Percentiles rank a stretch among this genome's conserved stretches.
Evolutionary conservation across 192 early-diverging fungal genomes (phyloP).

Genomic region (Allomyces macrogynus): DNA sequence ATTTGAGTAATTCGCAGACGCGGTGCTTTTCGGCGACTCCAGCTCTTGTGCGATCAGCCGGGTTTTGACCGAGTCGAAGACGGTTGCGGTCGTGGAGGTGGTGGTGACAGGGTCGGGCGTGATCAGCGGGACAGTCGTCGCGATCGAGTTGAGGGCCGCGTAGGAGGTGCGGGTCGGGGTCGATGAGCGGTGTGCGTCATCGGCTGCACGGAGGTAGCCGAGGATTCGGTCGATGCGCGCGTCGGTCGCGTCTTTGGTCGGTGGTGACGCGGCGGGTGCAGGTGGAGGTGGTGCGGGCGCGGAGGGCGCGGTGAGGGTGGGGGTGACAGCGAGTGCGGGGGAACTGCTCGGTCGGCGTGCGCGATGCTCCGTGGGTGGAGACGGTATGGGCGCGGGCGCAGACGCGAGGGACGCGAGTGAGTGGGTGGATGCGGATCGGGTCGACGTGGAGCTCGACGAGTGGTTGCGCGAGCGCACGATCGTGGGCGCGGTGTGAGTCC

Average conservation of each 20-base stretch:
- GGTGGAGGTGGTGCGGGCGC: background rate
- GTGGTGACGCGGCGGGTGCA: background rate
- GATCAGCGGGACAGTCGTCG: background rate
- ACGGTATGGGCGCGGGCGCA: background rate
- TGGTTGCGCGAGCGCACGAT: too few species aligned
- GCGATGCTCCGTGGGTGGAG: background rate
- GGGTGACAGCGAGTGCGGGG: too few species aligned
- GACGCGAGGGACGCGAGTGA: background rate
- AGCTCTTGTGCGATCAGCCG: background rate
- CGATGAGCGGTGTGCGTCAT: background rate
- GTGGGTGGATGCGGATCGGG: too few species aligned
- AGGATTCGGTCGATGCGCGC: background rate
- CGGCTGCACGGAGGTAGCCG: background rate
- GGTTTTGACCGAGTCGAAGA: background rate
- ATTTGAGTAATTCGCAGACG: background rate
- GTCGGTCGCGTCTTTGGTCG: background rate
- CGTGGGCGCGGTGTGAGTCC: too few species aligned
- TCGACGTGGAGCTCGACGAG: too few species aligned
- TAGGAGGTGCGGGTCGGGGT: background rate
- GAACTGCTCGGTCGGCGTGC: background rate
- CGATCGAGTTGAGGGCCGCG: background rate
- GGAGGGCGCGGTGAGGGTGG: too few species aligned
- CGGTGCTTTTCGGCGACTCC: background rate
- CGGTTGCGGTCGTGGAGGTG: background rate
- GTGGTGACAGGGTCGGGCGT: background rate